Conservation (phyloP, 768 basidiomycete genomes). For the Trametes elegans region DNA sequence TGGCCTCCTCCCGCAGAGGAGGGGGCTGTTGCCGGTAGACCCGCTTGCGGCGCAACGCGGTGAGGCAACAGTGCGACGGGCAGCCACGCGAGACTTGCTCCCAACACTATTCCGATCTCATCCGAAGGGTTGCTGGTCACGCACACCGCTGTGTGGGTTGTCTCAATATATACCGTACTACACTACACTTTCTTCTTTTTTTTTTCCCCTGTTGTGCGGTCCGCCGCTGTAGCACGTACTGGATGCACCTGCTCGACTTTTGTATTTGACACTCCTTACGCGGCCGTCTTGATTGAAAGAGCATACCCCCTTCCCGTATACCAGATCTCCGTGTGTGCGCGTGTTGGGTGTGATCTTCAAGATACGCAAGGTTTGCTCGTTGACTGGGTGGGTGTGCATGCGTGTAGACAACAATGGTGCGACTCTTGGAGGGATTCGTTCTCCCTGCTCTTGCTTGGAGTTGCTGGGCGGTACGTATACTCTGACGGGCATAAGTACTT, state of each 20-base stretch:
- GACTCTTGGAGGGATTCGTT: too few relatives aligned
- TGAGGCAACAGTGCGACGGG: neutral
- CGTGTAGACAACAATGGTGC: too few relatives aligned
- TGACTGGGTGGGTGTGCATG: too few relatives aligned
- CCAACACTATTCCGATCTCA: too few relatives aligned
- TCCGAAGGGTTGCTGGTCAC: slow-evolving; percentile 9
- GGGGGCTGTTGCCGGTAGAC: too few relatives aligned
- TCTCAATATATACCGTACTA: slow-evolving; percentile 8
- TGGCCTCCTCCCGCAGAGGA: too few relatives aligned
- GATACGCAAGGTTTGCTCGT: too few relatives aligned
- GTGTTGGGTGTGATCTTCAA: neutral
- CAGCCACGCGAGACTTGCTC: slow-evolving; percentile 11
- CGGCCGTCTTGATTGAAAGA: slow-evolving; percentile 2
- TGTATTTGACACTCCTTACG: slow-evolving; percentile 19
- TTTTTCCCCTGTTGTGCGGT: neutral
- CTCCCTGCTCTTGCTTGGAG: too few relatives aligned
- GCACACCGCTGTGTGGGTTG: neutral
- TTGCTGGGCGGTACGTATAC: too few relatives aligned
- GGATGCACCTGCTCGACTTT: slow-evolving; percentile 14
- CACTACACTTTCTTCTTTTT: neutral
- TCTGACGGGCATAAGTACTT: too few relatives aligned
- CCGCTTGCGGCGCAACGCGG: slow-evolving; percentile 1
- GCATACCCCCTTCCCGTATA: slow-evolving; percentile 5
- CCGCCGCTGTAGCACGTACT: slow-evolving; percentile 14
- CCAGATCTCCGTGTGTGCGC: neutral